These are phyloP conservation scores for Phaeotremella skinneri DNA, from an alignment of 768 basidiomycete species.

Conservation along the genomic window DNA sequence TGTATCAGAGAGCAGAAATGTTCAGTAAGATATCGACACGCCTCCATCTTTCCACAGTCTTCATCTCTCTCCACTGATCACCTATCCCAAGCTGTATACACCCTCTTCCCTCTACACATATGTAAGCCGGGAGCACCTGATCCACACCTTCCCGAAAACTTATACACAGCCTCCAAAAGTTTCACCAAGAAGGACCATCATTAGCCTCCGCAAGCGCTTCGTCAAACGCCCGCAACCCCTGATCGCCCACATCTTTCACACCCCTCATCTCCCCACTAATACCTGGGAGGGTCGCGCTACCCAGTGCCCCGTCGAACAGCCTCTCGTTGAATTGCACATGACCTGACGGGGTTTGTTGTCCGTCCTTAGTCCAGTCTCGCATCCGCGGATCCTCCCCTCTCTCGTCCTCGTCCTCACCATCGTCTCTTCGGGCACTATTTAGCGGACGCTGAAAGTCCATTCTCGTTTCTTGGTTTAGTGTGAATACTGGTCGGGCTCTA, in stretches of 20 bases:
- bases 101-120: no score
- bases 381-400: constrained; percentile 13
- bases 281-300: constrained; percentile 22
- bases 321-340: constrained; percentile 46
- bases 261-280: not conserved
- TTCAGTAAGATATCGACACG: no score
- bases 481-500: constrained; percentile 11
- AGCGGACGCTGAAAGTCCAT: no score
- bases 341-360: constrained; percentile 38
- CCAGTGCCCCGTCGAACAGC: constrained; percentile 42
- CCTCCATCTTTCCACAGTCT: no score
- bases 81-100: no score
- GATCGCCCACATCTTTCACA: constrained; percentile 12
- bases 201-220: constrained; percentile 38
- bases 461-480: not conserved
- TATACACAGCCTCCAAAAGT: no score
- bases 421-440: no score
- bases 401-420: constrained; percentile 1
- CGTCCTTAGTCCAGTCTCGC: constrained; percentile 22
- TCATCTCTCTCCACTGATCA: no score
- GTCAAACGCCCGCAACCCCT: constrained; percentile 37
- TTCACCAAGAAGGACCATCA: constrained; percentile 21
- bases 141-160: no score
- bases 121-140: no score
- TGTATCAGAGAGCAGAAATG: no score